Conservation (phyloP, 768 basidiomycete genomes). For the Russula sp. region DNA sequence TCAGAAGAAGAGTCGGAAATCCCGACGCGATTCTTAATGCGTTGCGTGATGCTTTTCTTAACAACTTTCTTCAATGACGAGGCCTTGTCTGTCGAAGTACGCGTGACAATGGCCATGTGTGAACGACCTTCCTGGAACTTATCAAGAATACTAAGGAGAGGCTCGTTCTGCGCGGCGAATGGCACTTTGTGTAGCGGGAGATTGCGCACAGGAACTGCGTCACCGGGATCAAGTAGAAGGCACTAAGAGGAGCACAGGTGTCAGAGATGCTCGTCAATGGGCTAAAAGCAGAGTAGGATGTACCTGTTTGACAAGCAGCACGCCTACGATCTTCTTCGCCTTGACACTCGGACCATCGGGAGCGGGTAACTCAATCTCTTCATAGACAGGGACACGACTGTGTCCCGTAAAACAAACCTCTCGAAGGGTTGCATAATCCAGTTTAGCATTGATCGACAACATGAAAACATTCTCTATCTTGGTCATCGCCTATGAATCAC, state of each 20-base stretch:
- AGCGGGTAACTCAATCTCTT: constrained; percentile 22
- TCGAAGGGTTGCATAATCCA: constrained; percentile 68
- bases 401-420: constrained; percentile 21
- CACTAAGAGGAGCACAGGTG: constrained; percentile 15
- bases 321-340: constrained; percentile 79
- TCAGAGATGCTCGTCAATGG: background rate
- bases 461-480: constrained; percentile 77
- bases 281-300: background rate
- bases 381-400: constrained; percentile 23
- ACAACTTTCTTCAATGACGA: constrained; percentile 79
- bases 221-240: constrained; percentile 32
- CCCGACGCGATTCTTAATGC: constrained; percentile 66
- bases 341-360: constrained; percentile 33
- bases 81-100: constrained; percentile 38
- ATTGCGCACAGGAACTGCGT: constrained; percentile 74
- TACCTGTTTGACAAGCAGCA: constrained; percentile 77
- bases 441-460: constrained; percentile 75
- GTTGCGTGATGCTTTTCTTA: constrained; percentile 71
- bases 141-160: constrained; percentile 77
- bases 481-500: constrained; percentile 57
- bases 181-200: constrained; percentile 84
- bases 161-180: constrained; percentile 80
- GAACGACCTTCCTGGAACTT: constrained; percentile 86
- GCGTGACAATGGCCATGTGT: constrained; percentile 80
- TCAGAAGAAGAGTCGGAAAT: constrained; percentile 37